Evolutionary conservation across 352 stramenopile genomes (phyloP).

Genomic region (Phytopythium chamaehyphon): DNA sequence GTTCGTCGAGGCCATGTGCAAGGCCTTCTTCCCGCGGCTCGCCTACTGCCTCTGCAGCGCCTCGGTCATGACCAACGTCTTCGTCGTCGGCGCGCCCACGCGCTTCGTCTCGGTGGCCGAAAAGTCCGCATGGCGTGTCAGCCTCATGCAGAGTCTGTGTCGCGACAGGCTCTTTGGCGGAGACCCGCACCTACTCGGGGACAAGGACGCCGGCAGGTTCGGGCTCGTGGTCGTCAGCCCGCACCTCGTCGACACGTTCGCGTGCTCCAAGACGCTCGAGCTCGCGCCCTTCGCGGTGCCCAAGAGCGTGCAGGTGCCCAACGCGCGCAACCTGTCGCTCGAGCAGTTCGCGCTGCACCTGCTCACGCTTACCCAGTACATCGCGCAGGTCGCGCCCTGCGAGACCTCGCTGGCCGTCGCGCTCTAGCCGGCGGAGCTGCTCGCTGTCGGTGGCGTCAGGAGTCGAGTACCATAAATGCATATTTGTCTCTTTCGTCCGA

Average conservation of each 20-base stretch:
- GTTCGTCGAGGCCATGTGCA: conserved; percentile 61
- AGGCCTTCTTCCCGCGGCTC: conserved; percentile 56
- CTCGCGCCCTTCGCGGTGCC: conserved; percentile 49
- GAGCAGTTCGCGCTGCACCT: conserved; percentile 56
- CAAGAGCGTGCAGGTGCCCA: conserved; percentile 58
- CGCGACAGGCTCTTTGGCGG: conserved; percentile 52
- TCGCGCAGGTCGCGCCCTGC: conserved; percentile 45
- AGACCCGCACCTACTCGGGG: conserved; percentile 34
- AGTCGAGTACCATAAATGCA: too few species aligned
- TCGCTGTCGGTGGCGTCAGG: too few species aligned
- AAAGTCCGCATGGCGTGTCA: conserved; percentile 50
- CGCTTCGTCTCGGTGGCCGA: conserved; percentile 46
- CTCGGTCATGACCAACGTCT: conserved; percentile 48
- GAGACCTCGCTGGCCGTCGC: conserved; percentile 52
- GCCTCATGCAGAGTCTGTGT: conserved; percentile 50
- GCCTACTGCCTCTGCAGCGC: conserved; percentile 52
- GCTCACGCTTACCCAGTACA: conserved; percentile 46
- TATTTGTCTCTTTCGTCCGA: conserved; percentile 1
- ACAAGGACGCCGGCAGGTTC: conserved; percentile 36
- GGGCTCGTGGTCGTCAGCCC: conserved; percentile 58
- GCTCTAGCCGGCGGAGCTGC: conserved; percentile 13
- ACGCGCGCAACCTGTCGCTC: conserved; percentile 39
- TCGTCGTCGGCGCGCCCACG: conserved; percentile 50
- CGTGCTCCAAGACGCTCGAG: conserved; percentile 47
- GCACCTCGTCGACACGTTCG: conserved; percentile 48